Evolutionary conservation across 768 basidiomycete species (phyloP).

Genomic region (Lactarius vividus): DNA sequence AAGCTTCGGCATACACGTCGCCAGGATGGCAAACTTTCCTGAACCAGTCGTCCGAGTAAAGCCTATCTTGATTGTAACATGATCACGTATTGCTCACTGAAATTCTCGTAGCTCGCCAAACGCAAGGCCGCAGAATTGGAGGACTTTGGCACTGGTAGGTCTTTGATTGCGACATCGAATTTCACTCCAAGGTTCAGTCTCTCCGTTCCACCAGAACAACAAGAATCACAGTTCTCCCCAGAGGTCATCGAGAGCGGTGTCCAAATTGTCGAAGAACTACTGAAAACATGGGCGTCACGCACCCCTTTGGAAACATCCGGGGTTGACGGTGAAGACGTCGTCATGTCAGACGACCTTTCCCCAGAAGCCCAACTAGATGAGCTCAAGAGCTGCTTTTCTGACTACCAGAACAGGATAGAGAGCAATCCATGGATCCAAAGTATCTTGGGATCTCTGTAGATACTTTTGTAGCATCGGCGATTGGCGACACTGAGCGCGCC

Average conservation of each 20-base stretch:
- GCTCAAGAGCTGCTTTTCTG: conserved; percentile 60
- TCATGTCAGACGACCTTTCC: conserved; percentile 46
- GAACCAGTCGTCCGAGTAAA: conserved; percentile 85
- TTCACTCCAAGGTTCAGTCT: neutral
- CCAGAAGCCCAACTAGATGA: conserved; percentile 40
- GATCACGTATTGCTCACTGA: neutral
- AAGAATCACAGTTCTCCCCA: conserved; percentile 46
- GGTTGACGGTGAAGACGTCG: conserved; percentile 44
- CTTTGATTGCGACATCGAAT: neutral
- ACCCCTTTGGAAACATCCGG: conserved; percentile 31
- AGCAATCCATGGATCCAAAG: conserved; percentile 75
- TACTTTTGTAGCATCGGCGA: neutral
- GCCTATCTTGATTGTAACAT: neutral
- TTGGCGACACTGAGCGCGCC: neutral
- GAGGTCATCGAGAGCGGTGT: conserved; percentile 78
- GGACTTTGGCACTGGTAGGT: conserved; percentile 63
- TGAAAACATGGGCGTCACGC: conserved; percentile 59
- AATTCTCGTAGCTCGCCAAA: conserved; percentile 66
- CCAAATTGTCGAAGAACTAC: conserved; percentile 72
- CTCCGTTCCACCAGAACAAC: conserved; percentile 28
- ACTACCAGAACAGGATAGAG: conserved; percentile 68
- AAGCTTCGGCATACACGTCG: conserved; percentile 98
- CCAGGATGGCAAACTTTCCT: conserved; percentile 95
- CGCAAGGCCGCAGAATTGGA: conserved; percentile 90
- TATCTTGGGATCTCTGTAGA: conserved; percentile 46